Base-by-base conservation (phyloP, 495 filamentous ascomycete species). In the Aspergillus panamensis region DNA sequence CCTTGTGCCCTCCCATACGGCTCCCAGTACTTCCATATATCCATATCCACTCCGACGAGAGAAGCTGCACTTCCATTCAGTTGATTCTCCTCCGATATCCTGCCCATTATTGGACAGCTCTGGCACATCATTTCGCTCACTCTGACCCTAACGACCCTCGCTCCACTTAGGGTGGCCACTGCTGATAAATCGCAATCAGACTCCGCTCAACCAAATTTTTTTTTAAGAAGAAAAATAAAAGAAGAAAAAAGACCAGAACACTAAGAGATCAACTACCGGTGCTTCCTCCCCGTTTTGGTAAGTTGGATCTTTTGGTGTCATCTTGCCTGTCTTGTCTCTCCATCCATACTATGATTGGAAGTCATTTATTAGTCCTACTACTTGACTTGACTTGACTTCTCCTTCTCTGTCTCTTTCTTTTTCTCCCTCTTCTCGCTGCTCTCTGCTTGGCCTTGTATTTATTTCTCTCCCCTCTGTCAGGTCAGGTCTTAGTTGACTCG, bases 401-500 rank as follows among this genome's bases (percentile, higher is more conserved):
- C 47, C 50, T 43, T 33, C 25, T 51, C 53, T 55, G 40, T 53
- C 48, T 13, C 43, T 58, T 31, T 17, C 39, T 32, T 49, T 31
- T 44, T 39, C 37, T 43, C 37, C 47, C 39, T 55, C 40, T 47
- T 32, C 55, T 44, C 35, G 61, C 56, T 45, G 48, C 39, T 55
- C 47, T 21, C 25, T 52, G 51, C 25, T 29, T 17, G 37, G 25
- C 16, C 35, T 59, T 54, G 48, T 64, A 53, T 62, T 62, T 62
- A 53, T 48, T 62, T 60, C 61, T 52, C 60, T 59, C 64, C 67
- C 59, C 60, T 55, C 60, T n/a, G n/a, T n/a, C 55, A 64, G 48
- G 25, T 55, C 44, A 55, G 31, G 50, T 53, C 33, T 58, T 60
- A 31, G 51, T 61, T 63, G 57, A 67, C 55, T 59, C 54, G 52